These are phyloP conservation scores for Friedmanniomyces endolithicus DNA, from an alignment of 495 filamentous ascomycete genomes.

Conservation along the genomic window DNA sequence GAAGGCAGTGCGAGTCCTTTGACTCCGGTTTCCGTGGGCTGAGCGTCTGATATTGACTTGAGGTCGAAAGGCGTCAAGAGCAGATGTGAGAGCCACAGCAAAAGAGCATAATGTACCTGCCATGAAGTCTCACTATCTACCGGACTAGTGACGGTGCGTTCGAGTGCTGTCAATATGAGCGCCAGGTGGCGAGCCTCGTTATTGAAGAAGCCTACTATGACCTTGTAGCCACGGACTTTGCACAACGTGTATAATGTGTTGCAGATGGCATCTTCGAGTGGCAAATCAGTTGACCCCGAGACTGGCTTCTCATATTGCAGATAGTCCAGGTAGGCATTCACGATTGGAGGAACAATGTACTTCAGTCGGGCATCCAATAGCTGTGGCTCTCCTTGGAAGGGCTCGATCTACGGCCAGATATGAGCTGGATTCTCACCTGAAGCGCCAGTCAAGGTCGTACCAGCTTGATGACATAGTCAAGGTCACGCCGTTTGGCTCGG, in stretches of 20 bases:
- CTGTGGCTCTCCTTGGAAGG: constrained; percentile 92
- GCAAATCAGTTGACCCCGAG: constrained; percentile 6
- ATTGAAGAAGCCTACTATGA: constrained; percentile 76
- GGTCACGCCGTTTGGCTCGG: constrained; percentile 20
- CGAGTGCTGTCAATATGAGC: constrained; percentile 56
- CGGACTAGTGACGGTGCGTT: constrained; percentile 20
- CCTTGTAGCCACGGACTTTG: constrained; percentile 87
- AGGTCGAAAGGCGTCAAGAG: constrained; percentile 90
- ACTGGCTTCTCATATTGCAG: constrained; percentile 24
- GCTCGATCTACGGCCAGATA: constrained; percentile 52
- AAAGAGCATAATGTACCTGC: constrained; percentile 78
- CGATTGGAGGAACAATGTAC: constrained; percentile 56
- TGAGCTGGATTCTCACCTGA: not conserved
- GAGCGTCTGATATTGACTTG: constrained; percentile 57
- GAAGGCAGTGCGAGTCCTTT: constrained; percentile 36
- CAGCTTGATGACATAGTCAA: constrained; percentile 23
- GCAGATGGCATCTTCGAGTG: constrained; percentile 48
- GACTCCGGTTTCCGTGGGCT: not conserved
- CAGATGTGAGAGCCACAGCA: constrained; percentile 89
- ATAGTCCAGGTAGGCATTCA: constrained; percentile 60
- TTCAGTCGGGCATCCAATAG: constrained; percentile 82
- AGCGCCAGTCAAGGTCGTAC: constrained; percentile 7
- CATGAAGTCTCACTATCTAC: constrained; percentile 42
- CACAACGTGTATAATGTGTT: constrained; percentile 78
- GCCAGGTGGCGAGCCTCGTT: constrained; percentile 80